Evolutionary conservation across 306 rosid genomes (phyloP), one percentile per base, ranked within the genome.

Genomic region (Prosopis cineraria): DNA sequence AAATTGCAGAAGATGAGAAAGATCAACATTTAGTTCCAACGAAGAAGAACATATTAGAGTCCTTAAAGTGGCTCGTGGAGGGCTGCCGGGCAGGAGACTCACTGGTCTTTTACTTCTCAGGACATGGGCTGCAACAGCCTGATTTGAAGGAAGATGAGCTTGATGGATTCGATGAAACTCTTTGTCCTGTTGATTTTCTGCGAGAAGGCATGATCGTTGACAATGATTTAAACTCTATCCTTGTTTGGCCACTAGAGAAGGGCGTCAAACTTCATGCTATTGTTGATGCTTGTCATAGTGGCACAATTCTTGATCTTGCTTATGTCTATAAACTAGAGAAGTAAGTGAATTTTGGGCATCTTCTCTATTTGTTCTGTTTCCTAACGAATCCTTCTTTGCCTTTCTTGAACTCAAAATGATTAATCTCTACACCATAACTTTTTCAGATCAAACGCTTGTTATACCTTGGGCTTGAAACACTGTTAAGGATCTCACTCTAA

Each of bases 51-150:
- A 88, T 93, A 17, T 55, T 81, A 71, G 81, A 64, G 2, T 81
- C 86, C 20, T 75, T 93, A 66, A 81, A 82, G 29, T 93, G 98
- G 98, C 89, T 93, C 5, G 98, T 91, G 78, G 79, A 82, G 30
- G 97, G 73, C 22, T 81, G 89, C 82, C 17, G 73, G 10, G 7
- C 43, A 6, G 93, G 90, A 52, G 97, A 90, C 39, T 79, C 82
- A 0, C 78, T 93, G 64, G 95, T 93, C 65, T 93, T 93, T 70
- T 91, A 85, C 85, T 91, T 88, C 93, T 93, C 98, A 0, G 95
- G 95, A 30, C 98, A 93, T 74, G 97, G 97, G 24, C 52, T 87
- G 37, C 79, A 87, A 44, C 93, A 91, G 48, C 85, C 87, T 1
- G 91, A 86, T 73, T 71, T 73, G 81, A 69, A 80, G 8, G 58